phyloP scores from a whole-genome alignment of 1,284 basidiomycete genomes.

The Trichosporon inkin region DNA sequence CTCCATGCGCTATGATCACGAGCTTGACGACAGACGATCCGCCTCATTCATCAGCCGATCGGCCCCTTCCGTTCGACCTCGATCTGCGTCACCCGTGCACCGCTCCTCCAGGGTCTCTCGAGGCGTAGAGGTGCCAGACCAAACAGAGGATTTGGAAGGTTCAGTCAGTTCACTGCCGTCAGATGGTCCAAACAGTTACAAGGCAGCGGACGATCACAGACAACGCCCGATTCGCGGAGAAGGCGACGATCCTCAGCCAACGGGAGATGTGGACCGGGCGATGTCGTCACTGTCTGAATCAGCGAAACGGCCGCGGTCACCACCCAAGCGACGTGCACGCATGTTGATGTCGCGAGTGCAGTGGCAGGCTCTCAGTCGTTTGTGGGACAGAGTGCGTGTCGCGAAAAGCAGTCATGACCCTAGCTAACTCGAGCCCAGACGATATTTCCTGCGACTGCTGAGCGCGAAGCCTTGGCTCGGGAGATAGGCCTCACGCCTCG shows the following conservation, averaged over 20 bases:
- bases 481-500: conserved; percentile 41
- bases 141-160: too few species aligned
- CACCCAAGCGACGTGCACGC: conserved; percentile 25
- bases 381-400: conserved; percentile 26
- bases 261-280: not conserved
- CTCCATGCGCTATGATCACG: too few species aligned
- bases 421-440: conserved; percentile 26
- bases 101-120: too few species aligned
- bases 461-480: conserved; percentile 37
- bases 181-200: not conserved
- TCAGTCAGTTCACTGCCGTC: not conserved
- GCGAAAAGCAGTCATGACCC: not conserved
- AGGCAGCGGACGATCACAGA: not conserved
- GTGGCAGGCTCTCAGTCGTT: conserved; percentile 17
- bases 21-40: too few species aligned
- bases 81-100: too few species aligned
- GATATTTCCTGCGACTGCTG: conserved; percentile 38
- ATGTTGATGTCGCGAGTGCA: conserved; percentile 31
- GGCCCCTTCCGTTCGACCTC: too few species aligned
- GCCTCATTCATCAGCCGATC: too few species aligned
- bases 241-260: not conserved
- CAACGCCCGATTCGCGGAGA: not conserved
- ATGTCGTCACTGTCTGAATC: conserved; percentile 7
- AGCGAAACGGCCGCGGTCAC: not conserved
- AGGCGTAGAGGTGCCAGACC: too few species aligned